Evolutionary conservation across 2,329 filamentous ascomycete genomes (phyloP), one percentile per base, ranked within the genome.

Genomic region (Zalaria sp.): DNA sequence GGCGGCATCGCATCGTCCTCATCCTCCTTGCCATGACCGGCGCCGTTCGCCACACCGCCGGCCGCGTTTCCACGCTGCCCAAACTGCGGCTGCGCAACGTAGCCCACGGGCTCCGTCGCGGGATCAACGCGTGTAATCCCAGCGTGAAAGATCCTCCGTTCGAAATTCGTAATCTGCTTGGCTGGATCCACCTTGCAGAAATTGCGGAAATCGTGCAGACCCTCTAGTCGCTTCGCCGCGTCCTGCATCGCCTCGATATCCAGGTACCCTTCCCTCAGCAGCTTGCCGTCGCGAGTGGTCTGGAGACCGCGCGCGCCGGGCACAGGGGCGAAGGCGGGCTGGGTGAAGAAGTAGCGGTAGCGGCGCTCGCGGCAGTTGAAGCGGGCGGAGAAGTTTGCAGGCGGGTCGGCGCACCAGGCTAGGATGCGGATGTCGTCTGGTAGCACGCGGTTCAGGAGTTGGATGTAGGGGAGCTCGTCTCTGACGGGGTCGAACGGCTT

Each of bases 271-370:
- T 80, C 73, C 55, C 50, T 49, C 34, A 27, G 54, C 52, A 3
- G 50, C 47, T 38, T 43, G 29, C 39, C 36, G 51, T 58, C 52
- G 40, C 55, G 48, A 50, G 55, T 57, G 41, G 41, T 50, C 49
- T 47, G 42, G 43, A 46, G 47, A 34, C 40, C 48, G 18, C 37
- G 37, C 25, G 32, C 37, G 40, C 42, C 44, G 1, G 81, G 77
- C 4, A 75, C 68, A 0, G 86, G 86, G 2, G 77, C 67, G 56
- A 86, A 94, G 1, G 83, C 84, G 0, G 91, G 91, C 57, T 95
- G 86, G 0, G 91, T 96, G 67, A 98, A 98, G 68, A 94, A 96
- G 64, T 98, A 98, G 44, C 85, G 79, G 66, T 98, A 98, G 50
- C 83, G 81, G 25, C 91, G 75, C 63, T 95, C 87, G 47, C 81